Conservation (phyloP, 768 basidiomycete species). For the Cystobasidium ongulense region DNA sequence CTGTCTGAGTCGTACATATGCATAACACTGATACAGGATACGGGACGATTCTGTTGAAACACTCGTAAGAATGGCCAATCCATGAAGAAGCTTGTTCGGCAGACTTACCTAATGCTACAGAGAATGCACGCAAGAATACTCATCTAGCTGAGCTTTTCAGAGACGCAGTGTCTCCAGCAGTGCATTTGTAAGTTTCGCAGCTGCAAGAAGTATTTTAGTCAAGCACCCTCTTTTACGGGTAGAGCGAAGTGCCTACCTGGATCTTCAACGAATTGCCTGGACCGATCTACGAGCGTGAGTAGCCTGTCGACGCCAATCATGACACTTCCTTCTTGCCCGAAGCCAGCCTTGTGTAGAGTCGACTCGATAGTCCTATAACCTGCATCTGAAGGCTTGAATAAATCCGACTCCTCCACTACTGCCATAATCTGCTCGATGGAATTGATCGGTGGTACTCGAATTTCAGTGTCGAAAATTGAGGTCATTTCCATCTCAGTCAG, state of each 20-base stretch:
- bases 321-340: constrained; percentile 54
- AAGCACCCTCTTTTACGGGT: not conserved
- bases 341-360: constrained; percentile 52
- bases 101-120: not conserved
- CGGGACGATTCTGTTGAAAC: too few species aligned
- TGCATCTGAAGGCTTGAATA: constrained; percentile 56
- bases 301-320: constrained; percentile 91
- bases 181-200: not conserved
- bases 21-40: too few species aligned
- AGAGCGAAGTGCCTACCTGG: constrained; percentile 51
- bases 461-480: constrained; percentile 81
- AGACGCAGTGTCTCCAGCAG: not conserved
- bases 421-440: constrained; percentile 62
- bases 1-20: too few species aligned
- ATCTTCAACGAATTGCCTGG: constrained; percentile 83
- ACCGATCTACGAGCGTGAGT: constrained; percentile 87
- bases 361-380: constrained; percentile 18
- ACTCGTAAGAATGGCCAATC: too few species aligned
- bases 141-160: not conserved
- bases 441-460: constrained; percentile 73
- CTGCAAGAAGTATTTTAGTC: not conserved
- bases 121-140: not conserved
- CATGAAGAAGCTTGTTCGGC: too few species aligned
- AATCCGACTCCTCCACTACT: constrained; percentile 67
- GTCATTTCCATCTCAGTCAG: constrained; percentile 77